Evolutionary conservation across 2,329 filamentous ascomycete species (phyloP).

Genomic region (Alternaria gansuensis): DNA sequence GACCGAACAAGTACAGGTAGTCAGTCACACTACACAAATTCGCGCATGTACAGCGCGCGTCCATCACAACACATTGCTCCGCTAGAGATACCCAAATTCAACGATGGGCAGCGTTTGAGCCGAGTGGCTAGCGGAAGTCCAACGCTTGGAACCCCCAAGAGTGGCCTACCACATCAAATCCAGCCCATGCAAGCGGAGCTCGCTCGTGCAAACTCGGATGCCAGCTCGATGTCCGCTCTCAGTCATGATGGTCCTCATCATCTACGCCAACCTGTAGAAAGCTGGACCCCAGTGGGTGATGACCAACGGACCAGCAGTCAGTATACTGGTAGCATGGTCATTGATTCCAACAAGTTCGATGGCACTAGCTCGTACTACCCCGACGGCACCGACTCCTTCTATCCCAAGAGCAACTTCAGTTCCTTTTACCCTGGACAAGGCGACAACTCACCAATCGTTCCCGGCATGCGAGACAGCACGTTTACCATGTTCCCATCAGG

Average conservation of each 20-base stretch:
- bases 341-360: slow-evolving; percentile 58
- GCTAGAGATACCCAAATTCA: slow-evolving; percentile 62
- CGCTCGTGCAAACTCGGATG: slow-evolving; percentile 49
- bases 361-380: slow-evolving; percentile 62
- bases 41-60: slow-evolving; percentile 63
- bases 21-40: slow-evolving; percentile 61
- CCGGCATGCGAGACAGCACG: slow-evolving; percentile 70
- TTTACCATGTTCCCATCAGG: slow-evolving; percentile 44
- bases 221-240: slow-evolving; percentile 46
- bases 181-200: slow-evolving; percentile 53
- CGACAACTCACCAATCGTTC: slow-evolving; percentile 60
- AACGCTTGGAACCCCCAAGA: slow-evolving; percentile 68
- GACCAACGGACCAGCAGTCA: slow-evolving; percentile 55
- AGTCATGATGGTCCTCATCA: slow-evolving; percentile 47
- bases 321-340: slow-evolving; percentile 56
- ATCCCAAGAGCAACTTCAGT: slow-evolving; percentile 66
- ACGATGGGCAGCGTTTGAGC: slow-evolving; percentile 67
- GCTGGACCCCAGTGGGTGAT: slow-evolving; percentile 50
- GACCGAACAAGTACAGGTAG: slow-evolving; percentile 52
- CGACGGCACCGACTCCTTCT: slow-evolving; percentile 48
- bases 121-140: slow-evolving; percentile 75
- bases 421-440: slow-evolving; percentile 52
- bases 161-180: slow-evolving; percentile 49
- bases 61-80: slow-evolving; percentile 76
- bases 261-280: slow-evolving; percentile 43